Base-by-base conservation (phyloP, 2,329 filamentous ascomycete species). In the Colletotrichum sp. region DNA sequence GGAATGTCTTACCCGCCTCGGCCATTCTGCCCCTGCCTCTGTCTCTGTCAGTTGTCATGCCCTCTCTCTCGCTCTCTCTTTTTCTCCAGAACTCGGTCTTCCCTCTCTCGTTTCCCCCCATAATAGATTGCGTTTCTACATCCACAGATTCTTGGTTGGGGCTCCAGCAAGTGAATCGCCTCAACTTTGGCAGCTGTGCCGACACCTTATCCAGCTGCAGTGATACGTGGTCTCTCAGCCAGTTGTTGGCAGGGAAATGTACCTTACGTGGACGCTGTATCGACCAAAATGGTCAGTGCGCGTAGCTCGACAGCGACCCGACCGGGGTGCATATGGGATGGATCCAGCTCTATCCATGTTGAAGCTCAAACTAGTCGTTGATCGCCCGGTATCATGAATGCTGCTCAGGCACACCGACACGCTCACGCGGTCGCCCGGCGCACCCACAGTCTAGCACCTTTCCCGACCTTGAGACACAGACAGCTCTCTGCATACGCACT, bases 301-400 rank as follows among this genome's bases (percentile, higher is more conserved):
- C 28, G 64, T 55, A 34, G 66, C 55, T 71, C 63, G 34, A 59
- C 32, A 48, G 60, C 28, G 59, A 71, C 60, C 75, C 60, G 66
- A 76, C 74, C 67, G 74, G 71, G 74, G 72, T 75, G 57, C 71
- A 69, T 60, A 65, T 76, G 71, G 74, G 70, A 76, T 39, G 59
- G 65, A 75, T 55, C 60, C 71, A 65, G 71, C 74, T 67, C 60
- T 26, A 76, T 71, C 67, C 71, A 76, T 75, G 74, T 71, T 71
- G 71, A 57, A 75, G 71, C 71, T 75, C 71, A 75, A 75, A 76
- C 71, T 75, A 68, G 26, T 68, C 34, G 70, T 67, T 75, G 60
- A 71, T 75, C 74, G 66, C 71, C 70, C 43, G 66, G 66, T 75
- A 57, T 74, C 71, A 74, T 74, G 70, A 69, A 69, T 74, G 71